Evolutionary conservation across 1,284 basidiomycete species (phyloP), one percentile per base, ranked within the genome.

Genomic region (Cutaneotrichosporon curvatum): DNA sequence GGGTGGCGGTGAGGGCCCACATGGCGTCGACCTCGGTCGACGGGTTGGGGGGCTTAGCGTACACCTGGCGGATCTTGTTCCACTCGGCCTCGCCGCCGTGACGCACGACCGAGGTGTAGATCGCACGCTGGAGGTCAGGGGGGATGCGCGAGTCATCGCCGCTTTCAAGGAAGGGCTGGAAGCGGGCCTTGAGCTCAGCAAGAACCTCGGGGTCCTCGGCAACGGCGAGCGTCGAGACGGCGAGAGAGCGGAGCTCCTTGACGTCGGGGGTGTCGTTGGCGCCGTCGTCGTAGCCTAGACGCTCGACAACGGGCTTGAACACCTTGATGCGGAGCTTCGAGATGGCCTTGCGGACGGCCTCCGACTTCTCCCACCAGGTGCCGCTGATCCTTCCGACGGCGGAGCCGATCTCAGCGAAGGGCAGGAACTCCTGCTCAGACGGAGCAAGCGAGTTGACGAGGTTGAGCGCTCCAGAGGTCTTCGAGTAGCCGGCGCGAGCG

Each of bases 311-410:
- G 6, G 91, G 92, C 39, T 77, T 77, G 72, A 88, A 90, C 33
- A 95, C 75, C 57, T 84, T 82, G 59, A 77, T 72, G 56, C 81
- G 75, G 69, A 90, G 79, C 28, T 73, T 75, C 56, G 84, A 76
- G 54, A 91, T 64, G 35, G 76, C 75, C 18, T 81, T 77, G 4
- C 80, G 73, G 35, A 85, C 77, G 4, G 76, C 67, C 30, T 80
- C 65, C 52, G 87, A 72, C 66, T 79, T 75, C 71, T 95, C 92
- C 84, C 85, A 95, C 87, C 90, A 96, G 2, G 81, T 81, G 14
- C 75, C 78, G n/a, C 74, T 65, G 40, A 94, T 68, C 34, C 75
- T 74, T 41, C 64, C 63, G 43, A 94, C 65, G 39, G 78, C 65
- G 19, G 55, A 50, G 30, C 60, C 60, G 46, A 73, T 66, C 50